Conservation (phyloP, 1,139 yeast genomes). For the Saccharomycopsis hybrid region DNA sequence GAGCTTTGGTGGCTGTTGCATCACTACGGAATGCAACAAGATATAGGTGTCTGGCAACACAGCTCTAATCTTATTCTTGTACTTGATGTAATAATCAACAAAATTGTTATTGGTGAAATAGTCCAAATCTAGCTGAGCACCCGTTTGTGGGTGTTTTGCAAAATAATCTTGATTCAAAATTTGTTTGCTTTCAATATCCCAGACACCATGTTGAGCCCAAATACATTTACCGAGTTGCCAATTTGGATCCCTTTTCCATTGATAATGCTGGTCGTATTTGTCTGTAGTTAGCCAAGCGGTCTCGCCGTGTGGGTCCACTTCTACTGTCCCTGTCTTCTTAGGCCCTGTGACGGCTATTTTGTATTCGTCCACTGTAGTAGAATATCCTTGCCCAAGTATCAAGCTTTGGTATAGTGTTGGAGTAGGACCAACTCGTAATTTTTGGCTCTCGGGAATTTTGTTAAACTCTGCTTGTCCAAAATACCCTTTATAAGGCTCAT, state of each 20-base stretch:
- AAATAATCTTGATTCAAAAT: constrained; percentile 46
- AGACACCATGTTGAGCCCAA: constrained; percentile 72
- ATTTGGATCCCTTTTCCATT: constrained; percentile 53
- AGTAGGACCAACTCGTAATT: constrained; percentile 56
- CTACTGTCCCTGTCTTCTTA: constrained; percentile 45
- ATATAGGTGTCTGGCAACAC: constrained; percentile 38
- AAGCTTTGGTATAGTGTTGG: constrained; percentile 61
- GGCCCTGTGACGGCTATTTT: constrained; percentile 71
- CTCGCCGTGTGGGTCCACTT: constrained; percentile 61
- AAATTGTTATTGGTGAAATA: constrained; percentile 60
- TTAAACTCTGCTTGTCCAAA: constrained; percentile 47
- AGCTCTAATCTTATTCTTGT: constrained; percentile 43
- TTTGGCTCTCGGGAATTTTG: constrained; percentile 45
- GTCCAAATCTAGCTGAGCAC: constrained; percentile 41
- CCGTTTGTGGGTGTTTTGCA: constrained; percentile 34
- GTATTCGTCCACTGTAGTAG: constrained; percentile 60
- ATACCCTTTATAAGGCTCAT: constrained; percentile 76
- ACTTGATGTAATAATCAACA: constrained; percentile 48
- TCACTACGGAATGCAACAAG: constrained; percentile 77
- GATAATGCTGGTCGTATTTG: constrained; percentile 54
- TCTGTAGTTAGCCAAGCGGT: constrained; percentile 58
- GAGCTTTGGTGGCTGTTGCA: constrained; percentile 70
- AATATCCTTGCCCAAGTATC: constrained; percentile 65
- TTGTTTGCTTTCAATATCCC: constrained; percentile 45
- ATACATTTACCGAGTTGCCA: constrained; percentile 77